Evolutionary conservation across 2,329 filamentous ascomycete species (phyloP).

Genomic region (Madurella mycetomatis): DNA sequence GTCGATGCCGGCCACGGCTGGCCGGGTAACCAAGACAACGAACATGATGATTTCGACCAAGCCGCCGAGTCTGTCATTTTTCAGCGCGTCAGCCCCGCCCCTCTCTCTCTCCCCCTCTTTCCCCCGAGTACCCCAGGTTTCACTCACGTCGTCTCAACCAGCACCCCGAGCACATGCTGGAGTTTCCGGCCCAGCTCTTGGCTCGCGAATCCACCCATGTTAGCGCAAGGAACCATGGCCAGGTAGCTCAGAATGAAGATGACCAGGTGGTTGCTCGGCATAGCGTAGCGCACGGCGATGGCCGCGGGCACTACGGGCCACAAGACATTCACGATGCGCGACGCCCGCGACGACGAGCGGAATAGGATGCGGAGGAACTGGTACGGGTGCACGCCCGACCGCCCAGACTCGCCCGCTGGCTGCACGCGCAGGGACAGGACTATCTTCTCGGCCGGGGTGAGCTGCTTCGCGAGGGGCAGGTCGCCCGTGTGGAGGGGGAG

Average conservation of each 20-base stretch:
- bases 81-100: slow-evolving; percentile 25
- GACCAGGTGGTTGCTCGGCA: slow-evolving; percentile 47
- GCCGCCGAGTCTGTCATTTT: slow-evolving; percentile 52
- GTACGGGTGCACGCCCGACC: slow-evolving; percentile 58
- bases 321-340: slow-evolving; percentile 62
- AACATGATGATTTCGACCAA: slow-evolving; percentile 81
- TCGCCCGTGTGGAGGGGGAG: slow-evolving; percentile 10
- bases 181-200: slow-evolving; percentile 70
- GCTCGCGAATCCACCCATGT: slow-evolving; percentile 69
- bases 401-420: slow-evolving; percentile 60
- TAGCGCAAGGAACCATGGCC: slow-evolving; percentile 73
- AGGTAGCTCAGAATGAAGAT: slow-evolving; percentile 70
- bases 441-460: slow-evolving; percentile 4
- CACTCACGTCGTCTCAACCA: slow-evolving; percentile 53
- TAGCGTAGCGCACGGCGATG: slow-evolving; percentile 53
- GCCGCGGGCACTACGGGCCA: slow-evolving; percentile 73
- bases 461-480: slow-evolving; percentile 1
- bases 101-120: no score
- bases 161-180: slow-evolving; percentile 64
- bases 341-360: slow-evolving; percentile 58
- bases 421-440: slow-evolving; percentile 29
- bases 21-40: slow-evolving; percentile 60
- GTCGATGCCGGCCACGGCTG: slow-evolving; percentile 26
- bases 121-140: no score
- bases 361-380: slow-evolving; percentile 62